These are phyloP conservation scores for Citrus inodora DNA, from an alignment of 345 rosid genomes.

Conservation along the genomic window DNA sequence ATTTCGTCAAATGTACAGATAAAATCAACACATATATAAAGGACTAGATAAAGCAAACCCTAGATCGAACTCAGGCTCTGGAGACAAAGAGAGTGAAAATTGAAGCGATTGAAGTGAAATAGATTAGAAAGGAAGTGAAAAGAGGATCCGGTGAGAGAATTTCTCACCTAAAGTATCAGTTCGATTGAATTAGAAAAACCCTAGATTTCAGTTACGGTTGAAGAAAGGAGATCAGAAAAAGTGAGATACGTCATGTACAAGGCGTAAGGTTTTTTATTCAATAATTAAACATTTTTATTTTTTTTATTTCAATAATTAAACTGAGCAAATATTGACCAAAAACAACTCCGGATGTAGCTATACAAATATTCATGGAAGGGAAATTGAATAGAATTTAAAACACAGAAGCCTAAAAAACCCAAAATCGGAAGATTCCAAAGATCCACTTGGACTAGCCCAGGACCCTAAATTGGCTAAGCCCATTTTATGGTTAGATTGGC, in stretches of 20 bases:
- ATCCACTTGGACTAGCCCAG: too few species aligned
- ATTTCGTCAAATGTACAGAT: neutral
- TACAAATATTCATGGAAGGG: too few species aligned
- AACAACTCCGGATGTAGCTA: too few species aligned
- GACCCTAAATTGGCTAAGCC: too few species aligned
- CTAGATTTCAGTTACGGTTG: slow-evolving; percentile 6
- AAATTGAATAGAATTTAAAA: too few species aligned
- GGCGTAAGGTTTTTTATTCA: neutral
- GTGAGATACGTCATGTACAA: neutral
- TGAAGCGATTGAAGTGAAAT: neutral
- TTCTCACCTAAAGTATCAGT: neutral
- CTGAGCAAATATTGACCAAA: too few species aligned
- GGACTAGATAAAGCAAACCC: neutral
- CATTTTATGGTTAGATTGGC: too few species aligned
- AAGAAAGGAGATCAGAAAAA: neutral
- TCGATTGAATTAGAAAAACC: slow-evolving; percentile 13
- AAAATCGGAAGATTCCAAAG: too few species aligned
- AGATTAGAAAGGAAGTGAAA: neutral
- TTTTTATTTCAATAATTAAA: too few species aligned
- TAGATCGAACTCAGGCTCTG: neutral
- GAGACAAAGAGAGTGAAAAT: neutral
- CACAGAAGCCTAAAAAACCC: too few species aligned
- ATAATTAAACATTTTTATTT: neutral
- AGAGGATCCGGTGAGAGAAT: neutral
- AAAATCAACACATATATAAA: neutral